These are phyloP conservation scores for Albizia julibrissin DNA, from an alignment of 306 rosid species.

Conservation along the genomic window DNA sequence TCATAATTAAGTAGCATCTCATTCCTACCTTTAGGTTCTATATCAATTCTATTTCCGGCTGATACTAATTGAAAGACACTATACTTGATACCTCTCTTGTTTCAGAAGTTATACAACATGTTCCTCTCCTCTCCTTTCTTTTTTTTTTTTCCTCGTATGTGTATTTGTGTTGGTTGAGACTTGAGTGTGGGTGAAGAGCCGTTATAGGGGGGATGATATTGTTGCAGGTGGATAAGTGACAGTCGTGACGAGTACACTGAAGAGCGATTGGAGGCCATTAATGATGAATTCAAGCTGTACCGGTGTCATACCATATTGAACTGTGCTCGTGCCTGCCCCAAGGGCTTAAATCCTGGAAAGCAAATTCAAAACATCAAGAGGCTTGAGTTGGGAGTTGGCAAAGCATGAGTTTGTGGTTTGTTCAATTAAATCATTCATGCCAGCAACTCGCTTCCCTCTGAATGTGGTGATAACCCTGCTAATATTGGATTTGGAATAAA, in stretches of 20 bases:
- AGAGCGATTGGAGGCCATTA: background rate
- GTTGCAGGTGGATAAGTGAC: background rate
- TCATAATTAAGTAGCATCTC: background rate
- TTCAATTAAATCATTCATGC: background rate
- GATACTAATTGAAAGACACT: background rate
- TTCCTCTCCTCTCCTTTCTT: too few relatives aligned
- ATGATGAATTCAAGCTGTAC: background rate
- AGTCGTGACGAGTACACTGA: background rate
- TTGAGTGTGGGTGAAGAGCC: background rate
- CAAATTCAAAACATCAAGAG: background rate
- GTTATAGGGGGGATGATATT: background rate
- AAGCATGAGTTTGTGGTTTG: background rate
- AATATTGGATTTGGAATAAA: background rate
- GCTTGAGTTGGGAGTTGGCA: background rate
- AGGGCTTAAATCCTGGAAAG: slow-evolving; percentile 2
- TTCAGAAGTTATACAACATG: background rate
- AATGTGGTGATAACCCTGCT: background rate
- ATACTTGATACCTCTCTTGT: background rate
- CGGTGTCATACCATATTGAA: slow-evolving; percentile 1
- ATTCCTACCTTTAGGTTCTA: background rate
- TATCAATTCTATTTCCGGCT: background rate
- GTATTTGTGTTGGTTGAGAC: background rate
- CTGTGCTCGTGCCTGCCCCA: background rate
- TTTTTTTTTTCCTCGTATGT: too few relatives aligned
- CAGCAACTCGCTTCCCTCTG: background rate